Evolutionary conservation across 202 grass and related monocot species (phyloP), one percentile per base, ranked within the genome.

Genomic region (Saccharum hybrid): DNA sequence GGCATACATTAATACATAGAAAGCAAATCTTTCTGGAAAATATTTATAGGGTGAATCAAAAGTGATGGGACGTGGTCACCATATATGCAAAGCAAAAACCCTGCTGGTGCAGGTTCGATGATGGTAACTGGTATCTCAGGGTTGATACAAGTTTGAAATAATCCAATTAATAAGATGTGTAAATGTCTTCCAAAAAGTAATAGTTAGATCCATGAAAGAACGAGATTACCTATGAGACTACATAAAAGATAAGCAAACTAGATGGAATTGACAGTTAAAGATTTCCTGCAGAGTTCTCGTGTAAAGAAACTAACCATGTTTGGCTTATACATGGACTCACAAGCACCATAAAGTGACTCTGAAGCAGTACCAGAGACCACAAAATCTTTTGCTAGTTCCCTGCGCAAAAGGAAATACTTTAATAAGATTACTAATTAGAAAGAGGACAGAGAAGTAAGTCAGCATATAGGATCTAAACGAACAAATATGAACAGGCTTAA

Each of bases 261-360:
- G 54, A 78, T 6, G 42, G 36, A 68, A 33, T 45, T 73, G 66
- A 22, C 11, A 88, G 22, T 71, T 34, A 67, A 86, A 81, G 1
- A 49, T 49, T n/a, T 72, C 3, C 28, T 54, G 21, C 1, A 76
- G 6, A 75, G 30, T 42, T 64, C 8, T 48, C 23, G 19, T 31
- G 38, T 82, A 52, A 74, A 77, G n/a, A 65, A 45, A 89, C 82
- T 88, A 94, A 98, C 90, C 92, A 94, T 98, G 83, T 91, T 75
- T 81, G 89, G 92, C 71, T 98, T 98, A 70, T 91, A 98, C 92
- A 98, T 98, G 77, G 92, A 93, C 72, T 98, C 95, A 46, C 89
- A 98, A 64, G 82, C 89, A 90, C 95, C 92, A 88, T 93, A 98
- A 72, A 98, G 75, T 73, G 87, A 93, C 54, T 98, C 92, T 2